phyloP scores from a whole-genome alignment of 176 grass and related monocot genomes.

The Metroxylon sagu region DNA sequence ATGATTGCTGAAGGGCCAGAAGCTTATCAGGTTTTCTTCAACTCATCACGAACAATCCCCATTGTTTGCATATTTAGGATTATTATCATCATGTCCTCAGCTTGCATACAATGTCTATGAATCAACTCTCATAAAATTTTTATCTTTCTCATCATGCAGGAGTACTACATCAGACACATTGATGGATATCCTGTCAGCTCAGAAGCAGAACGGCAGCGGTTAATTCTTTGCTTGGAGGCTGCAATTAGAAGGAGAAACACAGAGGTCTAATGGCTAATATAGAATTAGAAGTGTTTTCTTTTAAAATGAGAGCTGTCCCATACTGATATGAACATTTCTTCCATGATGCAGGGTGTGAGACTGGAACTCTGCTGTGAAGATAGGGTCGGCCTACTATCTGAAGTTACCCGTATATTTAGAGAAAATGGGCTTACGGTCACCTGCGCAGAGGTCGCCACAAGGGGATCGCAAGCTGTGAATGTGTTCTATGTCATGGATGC shows the following conservation, averaged over 20 bases:
- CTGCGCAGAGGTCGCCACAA: slow-evolving; percentile 15
- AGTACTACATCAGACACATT: slow-evolving; percentile 19
- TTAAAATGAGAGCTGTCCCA: not conserved
- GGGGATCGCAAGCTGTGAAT: slow-evolving; percentile 19
- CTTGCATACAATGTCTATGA: no score
- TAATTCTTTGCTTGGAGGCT: slow-evolving; percentile 27
- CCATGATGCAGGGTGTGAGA: slow-evolving; percentile 13
- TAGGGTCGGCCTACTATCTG: slow-evolving; percentile 13
- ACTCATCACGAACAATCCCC: no score
- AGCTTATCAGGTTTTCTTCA: slow-evolving; percentile 21
- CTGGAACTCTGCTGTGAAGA: slow-evolving; percentile 25
- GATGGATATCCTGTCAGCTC: slow-evolving; percentile 22
- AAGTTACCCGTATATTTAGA: slow-evolving; percentile 29
- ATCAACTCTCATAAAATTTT: no score
- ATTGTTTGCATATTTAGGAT: no score
- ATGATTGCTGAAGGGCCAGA: slow-evolving; percentile 23
- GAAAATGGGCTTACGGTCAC: slow-evolving; percentile 15
- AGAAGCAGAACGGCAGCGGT: slow-evolving; percentile 18
- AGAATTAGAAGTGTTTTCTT: not conserved
- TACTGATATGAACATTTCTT: no score
- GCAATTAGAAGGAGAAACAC: slow-evolving; percentile 24
- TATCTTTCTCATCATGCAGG: slow-evolving; percentile 4
- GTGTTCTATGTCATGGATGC: slow-evolving; percentile 21
- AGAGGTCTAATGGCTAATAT: not conserved
- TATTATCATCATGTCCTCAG: no score